Conservation (phyloP, 2,329 filamentous ascomycete species). For the Emydomyces testavorans region DNA sequence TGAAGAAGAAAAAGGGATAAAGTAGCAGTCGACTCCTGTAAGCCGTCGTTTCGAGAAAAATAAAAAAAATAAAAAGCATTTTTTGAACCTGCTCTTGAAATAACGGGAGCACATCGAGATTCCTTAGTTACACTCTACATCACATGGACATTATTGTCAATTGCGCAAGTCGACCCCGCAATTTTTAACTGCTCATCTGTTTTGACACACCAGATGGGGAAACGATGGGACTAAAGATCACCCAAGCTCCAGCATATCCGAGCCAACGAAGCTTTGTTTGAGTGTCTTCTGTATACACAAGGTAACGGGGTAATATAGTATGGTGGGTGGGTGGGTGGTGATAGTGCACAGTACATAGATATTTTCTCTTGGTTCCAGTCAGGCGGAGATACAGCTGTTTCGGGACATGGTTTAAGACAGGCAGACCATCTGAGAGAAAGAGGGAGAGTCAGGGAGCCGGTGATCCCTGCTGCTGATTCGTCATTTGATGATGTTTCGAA, state of each 20-base stretch:
- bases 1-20: background rate
- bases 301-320: too few relatives aligned
- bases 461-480: constrained; percentile 7
- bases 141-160: background rate
- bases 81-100: background rate
- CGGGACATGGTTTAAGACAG: background rate
- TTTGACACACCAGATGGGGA: background rate
- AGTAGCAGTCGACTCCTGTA: too few relatives aligned
- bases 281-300: too few relatives aligned
- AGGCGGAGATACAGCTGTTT: constrained; percentile 3
- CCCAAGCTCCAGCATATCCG: background rate
- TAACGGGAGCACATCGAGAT: too few relatives aligned
- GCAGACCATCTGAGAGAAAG: background rate
- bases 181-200: background rate
- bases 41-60: too few relatives aligned
- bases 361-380: too few relatives aligned
- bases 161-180: constrained; percentile 2
- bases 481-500: constrained; percentile 6
- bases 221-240: background rate
- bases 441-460: background rate
- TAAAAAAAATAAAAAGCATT: too few relatives aligned
- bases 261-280: too few relatives aligned
- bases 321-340: too few relatives aligned
- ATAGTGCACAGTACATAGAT: too few relatives aligned
- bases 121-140: too few relatives aligned